A percentile compares a stretch with the other conserved stretches of the same genome.
phyloP scores from a whole-genome alignment of 2,329 filamentous ascomycete genomes.

The Chrysoporthe austroafricana region DNA sequence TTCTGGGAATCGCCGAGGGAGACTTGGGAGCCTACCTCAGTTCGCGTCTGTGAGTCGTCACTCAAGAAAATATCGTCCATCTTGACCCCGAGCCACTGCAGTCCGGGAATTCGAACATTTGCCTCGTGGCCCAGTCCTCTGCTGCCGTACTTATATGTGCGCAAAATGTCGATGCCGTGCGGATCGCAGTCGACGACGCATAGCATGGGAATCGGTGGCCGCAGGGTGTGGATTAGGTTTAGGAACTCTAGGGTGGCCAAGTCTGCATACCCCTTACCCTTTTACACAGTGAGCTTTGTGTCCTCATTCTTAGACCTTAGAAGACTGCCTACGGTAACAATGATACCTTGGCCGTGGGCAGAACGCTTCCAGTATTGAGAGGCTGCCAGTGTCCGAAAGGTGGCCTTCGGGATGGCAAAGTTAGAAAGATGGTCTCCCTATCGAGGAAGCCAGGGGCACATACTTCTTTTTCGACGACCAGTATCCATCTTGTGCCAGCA shows the following conservation, averaged over 20 bases:
- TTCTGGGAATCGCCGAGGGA: no score
- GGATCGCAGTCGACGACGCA: slow-evolving; percentile 77
- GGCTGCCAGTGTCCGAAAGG: slow-evolving; percentile 68
- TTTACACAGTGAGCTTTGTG: neutral
- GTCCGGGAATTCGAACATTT: slow-evolving; percentile 49
- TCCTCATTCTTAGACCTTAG: neutral
- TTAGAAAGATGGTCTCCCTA: slow-evolving; percentile 27
- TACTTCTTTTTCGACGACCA: slow-evolving; percentile 82
- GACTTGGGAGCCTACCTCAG: neutral
- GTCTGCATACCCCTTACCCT: slow-evolving; percentile 86
- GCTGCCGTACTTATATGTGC: slow-evolving; percentile 76
- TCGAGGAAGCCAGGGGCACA: slow-evolving; percentile 16
- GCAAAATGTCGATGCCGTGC: slow-evolving; percentile 73
- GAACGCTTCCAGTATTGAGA: slow-evolving; percentile 58
- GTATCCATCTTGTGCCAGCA: slow-evolving; percentile 61
- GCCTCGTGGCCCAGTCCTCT: slow-evolving; percentile 63
- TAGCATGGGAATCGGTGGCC: slow-evolving; percentile 59
- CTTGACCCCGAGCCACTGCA: slow-evolving; percentile 69
- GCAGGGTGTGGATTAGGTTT: slow-evolving; percentile 50
- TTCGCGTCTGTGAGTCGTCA: neutral
- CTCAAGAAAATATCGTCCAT: slow-evolving; percentile 45
- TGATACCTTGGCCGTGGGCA: slow-evolving; percentile 58
- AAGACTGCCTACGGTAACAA: slow-evolving; percentile 62
- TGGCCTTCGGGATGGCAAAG: slow-evolving; percentile 56
- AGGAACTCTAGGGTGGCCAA: slow-evolving; percentile 71